Base-by-base conservation (phyloP, 768 basidiomycete species). In the Suillus lakei region DNA sequence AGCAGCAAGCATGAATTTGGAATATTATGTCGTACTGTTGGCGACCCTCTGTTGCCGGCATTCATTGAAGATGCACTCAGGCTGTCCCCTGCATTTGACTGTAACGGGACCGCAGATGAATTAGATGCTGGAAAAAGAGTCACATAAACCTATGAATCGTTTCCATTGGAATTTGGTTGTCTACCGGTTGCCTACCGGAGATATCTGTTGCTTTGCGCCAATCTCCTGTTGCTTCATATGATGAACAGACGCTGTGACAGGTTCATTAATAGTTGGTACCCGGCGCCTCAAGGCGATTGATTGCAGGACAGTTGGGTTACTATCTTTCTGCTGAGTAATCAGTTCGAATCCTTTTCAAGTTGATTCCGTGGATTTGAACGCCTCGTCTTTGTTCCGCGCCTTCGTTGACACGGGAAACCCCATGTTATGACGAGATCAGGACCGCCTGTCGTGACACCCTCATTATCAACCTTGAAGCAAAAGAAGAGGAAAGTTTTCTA, bases 71-170 rank as follows among this genome's bases (percentile, higher is more conserved):
- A 28, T n/a, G 26, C 13, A 59, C n/a, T 21, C 51, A 53, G 51
- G 51, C 51, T 39, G 21, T 36, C 50, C 56, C 74, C 74, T 76
- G 71, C 53, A 76, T 76, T 76, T 76, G 72, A 72, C 74, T 76
- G 74, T 77, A 76, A 76, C 67, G 66, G 72, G 74, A 61, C 73
- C 64, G 68, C 69, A 66, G 59, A 60, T 63, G 67, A 44, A 51
- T n/a, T 43, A 66, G 64, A 66, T 63, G 51, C 46, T 53, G 64
- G 8, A 53, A 44, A 51, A 50, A 23, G 34, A 15, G 65, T 76
- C 74, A 67, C 76, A 77, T 77, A 74, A 77, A 38, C 46, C 68
- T 68, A 71, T 74, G 67, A 72, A 70, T 58, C 74, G 62, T 63
- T 51, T 64, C 62, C 46, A 53, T 53, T 30, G 51, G 28, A 53